Conservation (phyloP, 2,329 filamentous ascomycete species). For the Parastagonospora avenae region DNA sequence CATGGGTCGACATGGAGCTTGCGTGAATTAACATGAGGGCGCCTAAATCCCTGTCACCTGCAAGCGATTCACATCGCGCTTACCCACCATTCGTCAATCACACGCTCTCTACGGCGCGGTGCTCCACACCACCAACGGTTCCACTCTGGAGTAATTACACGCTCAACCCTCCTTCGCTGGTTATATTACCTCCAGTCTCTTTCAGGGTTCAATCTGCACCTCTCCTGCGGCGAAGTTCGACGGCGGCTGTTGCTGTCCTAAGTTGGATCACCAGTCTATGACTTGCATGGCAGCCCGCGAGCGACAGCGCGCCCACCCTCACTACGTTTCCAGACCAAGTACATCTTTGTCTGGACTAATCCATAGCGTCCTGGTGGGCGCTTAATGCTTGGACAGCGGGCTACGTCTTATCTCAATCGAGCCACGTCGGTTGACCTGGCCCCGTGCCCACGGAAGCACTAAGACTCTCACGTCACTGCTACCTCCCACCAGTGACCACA, state of each 20-base stretch:
- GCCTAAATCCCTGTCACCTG: constrained; percentile 22
- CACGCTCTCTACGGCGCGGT: constrained; percentile 32
- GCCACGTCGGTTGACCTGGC: constrained; percentile 19
- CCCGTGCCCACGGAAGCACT: constrained; percentile 11
- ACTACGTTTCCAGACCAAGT: neutral
- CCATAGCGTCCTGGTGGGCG: constrained; percentile 22
- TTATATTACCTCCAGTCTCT: constrained; percentile 24
- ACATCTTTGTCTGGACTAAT: constrained; percentile 12
- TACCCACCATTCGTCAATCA: constrained; percentile 23
- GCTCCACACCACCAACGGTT: constrained; percentile 18
- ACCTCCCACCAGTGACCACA: constrained; percentile 7
- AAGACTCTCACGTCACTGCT: constrained; percentile 15
- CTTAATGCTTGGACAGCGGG: constrained; percentile 25
- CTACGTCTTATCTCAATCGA: constrained; percentile 22
- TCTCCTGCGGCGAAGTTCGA: constrained; percentile 10
- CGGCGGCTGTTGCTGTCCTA: constrained; percentile 24
- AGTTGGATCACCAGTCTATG: constrained; percentile 13
- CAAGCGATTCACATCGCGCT: constrained; percentile 15
- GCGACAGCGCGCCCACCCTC: neutral
- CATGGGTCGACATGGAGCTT: constrained; percentile 18
- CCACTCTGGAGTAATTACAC: constrained; percentile 32
- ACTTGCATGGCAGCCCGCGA: constrained; percentile 11
- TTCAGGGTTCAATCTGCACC: constrained; percentile 16
- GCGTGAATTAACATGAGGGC: constrained; percentile 23
- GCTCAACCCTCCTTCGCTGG: constrained; percentile 31